Evolutionary conservation across 352 stramenopile genomes (phyloP).

Genomic region (Globisporangium cylindrosporum): DNA sequence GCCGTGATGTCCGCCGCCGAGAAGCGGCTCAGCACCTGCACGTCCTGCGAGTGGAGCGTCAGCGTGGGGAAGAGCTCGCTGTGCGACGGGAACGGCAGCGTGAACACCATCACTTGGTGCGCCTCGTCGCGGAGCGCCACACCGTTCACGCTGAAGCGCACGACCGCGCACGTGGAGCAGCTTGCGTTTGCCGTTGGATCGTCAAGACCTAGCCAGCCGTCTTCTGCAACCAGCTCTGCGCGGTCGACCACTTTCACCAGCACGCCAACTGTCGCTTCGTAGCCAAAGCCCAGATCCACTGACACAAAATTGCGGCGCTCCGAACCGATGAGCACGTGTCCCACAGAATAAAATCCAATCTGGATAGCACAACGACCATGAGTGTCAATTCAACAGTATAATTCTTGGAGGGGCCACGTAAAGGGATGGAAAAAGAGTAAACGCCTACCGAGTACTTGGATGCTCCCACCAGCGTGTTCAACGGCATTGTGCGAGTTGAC

Average conservation of each 20-base stretch:
- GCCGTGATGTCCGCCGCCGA: constrained; percentile 63
- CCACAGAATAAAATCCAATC: constrained; percentile 82
- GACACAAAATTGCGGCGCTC: constrained; percentile 55
- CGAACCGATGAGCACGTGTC: constrained; percentile 67
- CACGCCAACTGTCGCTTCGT: constrained; percentile 72
- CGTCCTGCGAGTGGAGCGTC: constrained; percentile 78
- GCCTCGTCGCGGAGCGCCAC: constrained; percentile 52
- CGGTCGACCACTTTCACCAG: constrained; percentile 58
- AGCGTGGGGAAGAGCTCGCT: constrained; percentile 82
- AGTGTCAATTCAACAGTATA: neutral
- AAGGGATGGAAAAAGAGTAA: neutral
- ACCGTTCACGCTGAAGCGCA: constrained; percentile 77
- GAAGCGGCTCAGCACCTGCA: constrained; percentile 77
- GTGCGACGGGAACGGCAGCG: constrained; percentile 48
- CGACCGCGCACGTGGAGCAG: constrained; percentile 30
- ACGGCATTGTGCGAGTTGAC: constrained; percentile 66
- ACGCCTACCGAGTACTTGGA: constrained; percentile 73
- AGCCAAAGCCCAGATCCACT: constrained; percentile 51
- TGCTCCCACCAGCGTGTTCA: constrained; percentile 79
- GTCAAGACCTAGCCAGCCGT: constrained; percentile 6
- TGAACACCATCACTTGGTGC: constrained; percentile 56
- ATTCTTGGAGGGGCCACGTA: neutral
- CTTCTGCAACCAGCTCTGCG: constrained; percentile 16
- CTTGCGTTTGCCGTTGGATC: constrained; percentile 5
- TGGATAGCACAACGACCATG: constrained; percentile 25